Evolutionary conservation across 1,284 basidiomycete genomes (phyloP).

Genomic region (Naganishia albida): DNA sequence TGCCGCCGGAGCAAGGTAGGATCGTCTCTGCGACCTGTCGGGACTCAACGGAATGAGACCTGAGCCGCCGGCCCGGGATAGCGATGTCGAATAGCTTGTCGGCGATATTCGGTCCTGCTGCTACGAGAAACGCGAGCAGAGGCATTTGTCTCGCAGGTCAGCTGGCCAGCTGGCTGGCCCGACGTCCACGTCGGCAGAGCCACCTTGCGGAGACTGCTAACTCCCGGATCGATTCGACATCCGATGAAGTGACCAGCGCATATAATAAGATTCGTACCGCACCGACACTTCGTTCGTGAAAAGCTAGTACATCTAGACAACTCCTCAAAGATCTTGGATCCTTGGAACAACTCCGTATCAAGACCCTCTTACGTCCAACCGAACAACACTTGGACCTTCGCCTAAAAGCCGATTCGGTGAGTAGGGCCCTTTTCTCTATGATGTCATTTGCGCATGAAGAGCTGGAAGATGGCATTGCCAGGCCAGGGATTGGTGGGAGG

Average conservation of each 20-base stretch:
- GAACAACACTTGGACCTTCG: conserved; percentile 3
- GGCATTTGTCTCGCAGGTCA: not conserved
- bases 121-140: not conserved
- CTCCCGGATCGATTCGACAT: no score
- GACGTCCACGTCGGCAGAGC: not conserved
- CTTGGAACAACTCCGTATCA: not conserved
- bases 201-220: not conserved
- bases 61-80: not conserved
- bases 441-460: conserved; percentile 5
- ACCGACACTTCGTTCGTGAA: no score
- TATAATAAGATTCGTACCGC: no score
- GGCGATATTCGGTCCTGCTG: not conserved
- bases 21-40: not conserved
- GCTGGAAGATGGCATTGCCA: no score
- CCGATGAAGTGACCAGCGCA: no score
- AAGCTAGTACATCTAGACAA: no score
- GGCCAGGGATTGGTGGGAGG: not conserved
- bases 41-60: not conserved
- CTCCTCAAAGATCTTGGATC: not conserved
- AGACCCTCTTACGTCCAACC: conserved; percentile 5
- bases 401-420: conserved; percentile 22
- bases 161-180: not conserved
- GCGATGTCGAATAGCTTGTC: not conserved
- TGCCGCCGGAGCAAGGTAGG: no score
- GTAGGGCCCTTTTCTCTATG: not conserved